Conservation (phyloP, 306 rosid species). For the Cicer chorassanicum region DNA sequence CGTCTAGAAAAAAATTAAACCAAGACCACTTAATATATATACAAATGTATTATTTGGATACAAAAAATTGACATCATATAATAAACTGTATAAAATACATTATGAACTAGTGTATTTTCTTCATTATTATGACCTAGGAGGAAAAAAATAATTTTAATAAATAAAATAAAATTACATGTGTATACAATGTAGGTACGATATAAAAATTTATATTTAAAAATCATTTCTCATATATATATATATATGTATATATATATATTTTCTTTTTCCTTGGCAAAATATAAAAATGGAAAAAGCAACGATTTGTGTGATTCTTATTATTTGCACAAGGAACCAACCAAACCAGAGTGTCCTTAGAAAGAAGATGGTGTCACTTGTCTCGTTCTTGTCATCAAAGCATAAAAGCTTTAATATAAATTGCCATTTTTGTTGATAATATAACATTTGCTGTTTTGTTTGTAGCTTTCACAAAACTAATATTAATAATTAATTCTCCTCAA, state of each 20-base stretch:
- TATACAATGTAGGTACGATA: too few relatives aligned
- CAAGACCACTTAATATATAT: too few relatives aligned
- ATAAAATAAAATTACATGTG: too few relatives aligned
- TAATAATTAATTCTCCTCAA: not conserved
- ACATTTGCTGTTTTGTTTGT: not conserved
- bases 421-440: not conserved
- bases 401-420: too few relatives aligned
- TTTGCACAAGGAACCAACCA: slow-evolving; percentile 44
- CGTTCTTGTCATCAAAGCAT: slow-evolving; percentile 18
- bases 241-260: slow-evolving; percentile 7
- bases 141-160: too few relatives aligned
- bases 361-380: slow-evolving; percentile 26
- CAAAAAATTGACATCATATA: too few relatives aligned
- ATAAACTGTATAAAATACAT: too few relatives aligned
- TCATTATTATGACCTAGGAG: not conserved
- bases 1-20: too few relatives aligned
- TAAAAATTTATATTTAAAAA: too few relatives aligned
- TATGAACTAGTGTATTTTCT: not conserved
- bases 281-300: slow-evolving; percentile 1
- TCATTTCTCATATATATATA: not conserved
- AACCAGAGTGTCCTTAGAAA: slow-evolving; percentile 34
- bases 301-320: slow-evolving; percentile 45
- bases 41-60: too few relatives aligned
- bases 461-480: slow-evolving; percentile 12
- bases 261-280: slow-evolving; percentile 10